Evolutionary conservation across 1,284 basidiomycete species (phyloP).

Genomic region (Marasmius sp.): DNA sequence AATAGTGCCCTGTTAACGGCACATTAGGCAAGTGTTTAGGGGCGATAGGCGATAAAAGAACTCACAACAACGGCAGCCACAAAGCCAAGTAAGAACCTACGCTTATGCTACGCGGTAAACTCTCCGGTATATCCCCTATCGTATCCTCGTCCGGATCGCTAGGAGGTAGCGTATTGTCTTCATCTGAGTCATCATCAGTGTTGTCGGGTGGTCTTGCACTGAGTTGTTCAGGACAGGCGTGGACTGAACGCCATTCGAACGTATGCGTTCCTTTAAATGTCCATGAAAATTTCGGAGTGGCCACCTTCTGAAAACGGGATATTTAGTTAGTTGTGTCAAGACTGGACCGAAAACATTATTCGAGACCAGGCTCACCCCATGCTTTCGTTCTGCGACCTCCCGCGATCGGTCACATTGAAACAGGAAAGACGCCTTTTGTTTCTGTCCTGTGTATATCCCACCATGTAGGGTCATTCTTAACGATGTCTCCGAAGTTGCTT

Average conservation of each 20-base stretch:
- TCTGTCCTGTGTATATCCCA: constrained; percentile 34
- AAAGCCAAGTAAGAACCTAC: too few relatives aligned
- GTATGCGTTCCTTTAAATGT: constrained; percentile 30
- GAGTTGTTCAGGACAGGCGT: constrained; percentile 25
- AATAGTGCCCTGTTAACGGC: too few relatives aligned
- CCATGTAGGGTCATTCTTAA: constrained; percentile 42
- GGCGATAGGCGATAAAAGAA: too few relatives aligned
- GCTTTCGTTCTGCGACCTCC: constrained; percentile 1
- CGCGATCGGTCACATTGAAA: constrained; percentile 40
- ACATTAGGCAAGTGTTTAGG: too few relatives aligned
- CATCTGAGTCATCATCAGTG: not conserved
- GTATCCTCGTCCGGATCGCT: constrained; percentile 16
- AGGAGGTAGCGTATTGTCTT: constrained; percentile 9
- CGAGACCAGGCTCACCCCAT: not conserved
- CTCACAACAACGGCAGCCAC: too few relatives aligned
- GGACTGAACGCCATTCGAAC: constrained; percentile 33
- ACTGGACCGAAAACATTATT: not conserved
- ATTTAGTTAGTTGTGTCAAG: not conserved
- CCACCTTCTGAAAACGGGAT: constrained; percentile 9
- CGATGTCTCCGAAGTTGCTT: constrained; percentile 23
- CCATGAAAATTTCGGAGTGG: constrained; percentile 27
- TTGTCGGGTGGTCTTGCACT: constrained; percentile 21
- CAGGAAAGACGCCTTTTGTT: constrained; percentile 38
- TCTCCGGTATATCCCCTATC: not conserved
- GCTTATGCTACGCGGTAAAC: too few relatives aligned